Evolutionary conservation across 176 grass and related monocot species (phyloP).

Genomic region (Juncus inflexus): DNA sequence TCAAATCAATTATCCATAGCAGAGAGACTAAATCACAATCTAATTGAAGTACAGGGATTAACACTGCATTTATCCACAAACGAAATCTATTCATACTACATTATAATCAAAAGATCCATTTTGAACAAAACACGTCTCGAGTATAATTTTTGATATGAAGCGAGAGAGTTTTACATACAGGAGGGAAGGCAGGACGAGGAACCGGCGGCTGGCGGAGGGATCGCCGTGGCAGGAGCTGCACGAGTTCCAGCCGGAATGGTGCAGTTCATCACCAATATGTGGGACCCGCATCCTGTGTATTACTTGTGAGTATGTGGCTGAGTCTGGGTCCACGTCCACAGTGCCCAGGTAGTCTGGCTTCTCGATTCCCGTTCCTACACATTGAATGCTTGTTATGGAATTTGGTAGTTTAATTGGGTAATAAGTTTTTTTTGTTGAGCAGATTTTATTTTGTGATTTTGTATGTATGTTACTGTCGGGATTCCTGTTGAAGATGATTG

Average conservation of each 20-base stretch:
- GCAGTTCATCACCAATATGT: conserved; percentile 77
- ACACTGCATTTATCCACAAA: too few relatives aligned
- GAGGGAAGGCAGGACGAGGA: conserved; percentile 72
- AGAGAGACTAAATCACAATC: too few relatives aligned
- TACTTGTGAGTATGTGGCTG: conserved; percentile 76
- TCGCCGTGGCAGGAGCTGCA: conserved; percentile 93
- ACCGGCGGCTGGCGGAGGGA: conserved; percentile 48
- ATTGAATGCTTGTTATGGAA: neutral
- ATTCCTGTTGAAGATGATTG: too few relatives aligned
- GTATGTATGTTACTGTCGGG: too few relatives aligned
- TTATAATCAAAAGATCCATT: too few relatives aligned
- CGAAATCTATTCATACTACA: too few relatives aligned
- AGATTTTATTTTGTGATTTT: neutral
- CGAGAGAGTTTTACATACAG: conserved; percentile 41
- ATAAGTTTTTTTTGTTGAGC: neutral
- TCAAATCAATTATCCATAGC: too few relatives aligned
- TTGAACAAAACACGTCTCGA: too few relatives aligned
- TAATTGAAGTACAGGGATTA: too few relatives aligned
- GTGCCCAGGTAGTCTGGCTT: conserved; percentile 84
- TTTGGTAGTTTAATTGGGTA: conserved; percentile 2
- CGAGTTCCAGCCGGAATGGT: conserved; percentile 91
- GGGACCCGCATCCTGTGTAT: conserved; percentile 68
- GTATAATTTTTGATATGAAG: too few relatives aligned
- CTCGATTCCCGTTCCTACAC: conserved; percentile 74
- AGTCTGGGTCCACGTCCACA: conserved; percentile 69